A percentile compares a stretch with the other conserved stretches of the same genome.
Evolutionary conservation across 176 grass and related monocot genomes (phyloP).

Genomic region (Cenchrus americanus): DNA sequence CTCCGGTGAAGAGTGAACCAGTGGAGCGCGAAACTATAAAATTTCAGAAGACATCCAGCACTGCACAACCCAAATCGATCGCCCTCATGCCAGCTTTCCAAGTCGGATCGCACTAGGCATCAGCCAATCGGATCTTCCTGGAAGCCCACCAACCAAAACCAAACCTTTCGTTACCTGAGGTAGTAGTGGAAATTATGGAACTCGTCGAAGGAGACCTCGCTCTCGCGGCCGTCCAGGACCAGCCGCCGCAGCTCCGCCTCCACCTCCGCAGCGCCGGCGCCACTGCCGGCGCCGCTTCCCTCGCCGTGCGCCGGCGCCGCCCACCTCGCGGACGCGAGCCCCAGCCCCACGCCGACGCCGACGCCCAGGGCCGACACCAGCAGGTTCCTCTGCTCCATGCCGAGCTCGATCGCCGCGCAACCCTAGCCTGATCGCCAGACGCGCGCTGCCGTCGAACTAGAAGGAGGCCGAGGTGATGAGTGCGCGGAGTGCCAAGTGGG

Average conservation of each 20-base stretch:
- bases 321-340: constrained; percentile 65
- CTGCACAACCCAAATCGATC: background rate
- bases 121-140: background rate
- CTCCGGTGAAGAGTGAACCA: background rate
- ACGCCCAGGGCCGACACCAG: constrained; percentile 83
- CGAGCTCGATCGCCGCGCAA: background rate
- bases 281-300: background rate
- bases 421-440: background rate
- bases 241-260: constrained; percentile 82
- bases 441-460: constrained; percentile 5
- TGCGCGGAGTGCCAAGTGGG: background rate
- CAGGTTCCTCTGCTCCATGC: constrained; percentile 92
- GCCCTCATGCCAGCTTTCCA: constrained; percentile 14
- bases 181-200: constrained; percentile 69
- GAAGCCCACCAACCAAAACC: constrained; percentile 1
- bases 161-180: constrained; percentile 52
- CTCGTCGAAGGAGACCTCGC: constrained; percentile 75
- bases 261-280: constrained; percentile 38
- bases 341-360: constrained; percentile 87
- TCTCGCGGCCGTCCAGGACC: constrained; percentile 64
- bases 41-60: background rate
- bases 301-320: constrained; percentile 26
- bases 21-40: background rate
- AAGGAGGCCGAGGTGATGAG: background rate
- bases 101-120: constrained; percentile 27